Percentiles rank a stretch among this genome's conserved stretches.
These are phyloP conservation scores for Fagopyrum esculentum DNA, from an alignment of 148 eudicot genomes.

Conservation along the genomic window DNA sequence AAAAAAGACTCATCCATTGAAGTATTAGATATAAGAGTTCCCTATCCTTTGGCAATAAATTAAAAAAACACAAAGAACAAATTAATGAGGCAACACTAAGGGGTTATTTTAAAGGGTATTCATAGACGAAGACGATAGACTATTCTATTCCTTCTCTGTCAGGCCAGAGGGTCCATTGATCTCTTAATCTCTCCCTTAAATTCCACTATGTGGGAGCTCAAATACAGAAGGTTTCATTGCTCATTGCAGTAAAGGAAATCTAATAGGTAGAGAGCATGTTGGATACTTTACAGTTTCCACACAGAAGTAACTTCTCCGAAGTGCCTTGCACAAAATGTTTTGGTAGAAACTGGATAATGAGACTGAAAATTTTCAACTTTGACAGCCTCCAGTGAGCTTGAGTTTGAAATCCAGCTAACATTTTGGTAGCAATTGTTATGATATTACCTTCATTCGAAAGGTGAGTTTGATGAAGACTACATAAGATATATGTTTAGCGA, in stretches of 20 bases:
- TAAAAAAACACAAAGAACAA: not conserved
- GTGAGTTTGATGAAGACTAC: not conserved
- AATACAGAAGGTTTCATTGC: not conserved
- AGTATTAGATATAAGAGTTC: not conserved
- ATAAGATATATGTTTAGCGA: not conserved
- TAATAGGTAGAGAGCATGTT: not conserved
- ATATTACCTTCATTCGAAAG: not conserved
- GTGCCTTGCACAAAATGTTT: too few relatives aligned
- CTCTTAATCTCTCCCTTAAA: not conserved
- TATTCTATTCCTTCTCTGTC: not conserved
- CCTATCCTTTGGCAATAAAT: not conserved
- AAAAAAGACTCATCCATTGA: not conserved
- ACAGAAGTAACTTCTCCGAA: too few relatives aligned
- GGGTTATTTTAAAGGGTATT: not conserved
- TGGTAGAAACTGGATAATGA: not conserved
- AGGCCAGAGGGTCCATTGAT: not conserved
- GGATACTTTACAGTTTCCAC: too few relatives aligned
- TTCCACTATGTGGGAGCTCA: not conserved
- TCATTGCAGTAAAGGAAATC: not conserved
- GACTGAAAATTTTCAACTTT: not conserved
- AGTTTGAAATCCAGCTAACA: not conserved
- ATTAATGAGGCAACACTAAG: not conserved
- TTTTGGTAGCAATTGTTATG: not conserved
- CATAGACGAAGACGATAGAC: not conserved
- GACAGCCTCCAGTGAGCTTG: not conserved